These are phyloP conservation scores for Corynespora cassiicola DNA, from an alignment of 2,329 filamentous ascomycete species.

Conservation along the genomic window DNA sequence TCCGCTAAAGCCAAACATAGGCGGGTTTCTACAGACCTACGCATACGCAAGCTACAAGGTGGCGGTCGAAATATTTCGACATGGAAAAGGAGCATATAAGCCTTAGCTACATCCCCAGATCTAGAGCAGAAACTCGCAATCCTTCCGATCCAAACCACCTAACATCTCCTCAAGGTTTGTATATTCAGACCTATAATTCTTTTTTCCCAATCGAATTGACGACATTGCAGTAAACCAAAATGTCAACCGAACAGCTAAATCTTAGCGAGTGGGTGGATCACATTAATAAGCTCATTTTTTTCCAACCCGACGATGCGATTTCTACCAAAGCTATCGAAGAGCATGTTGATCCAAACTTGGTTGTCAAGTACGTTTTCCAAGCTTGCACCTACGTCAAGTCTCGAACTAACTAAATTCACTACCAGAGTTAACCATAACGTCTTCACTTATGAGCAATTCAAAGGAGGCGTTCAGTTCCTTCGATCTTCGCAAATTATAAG, in stretches of 20 bases:
- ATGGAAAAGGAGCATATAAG: too few species aligned
- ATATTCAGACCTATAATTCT: too few species aligned
- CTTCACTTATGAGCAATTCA: slow-evolving; percentile 13
- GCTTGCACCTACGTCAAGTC: neutral
- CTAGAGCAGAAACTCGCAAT: too few species aligned
- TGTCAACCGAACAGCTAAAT: slow-evolving; percentile 11
- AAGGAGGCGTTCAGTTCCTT: neutral
- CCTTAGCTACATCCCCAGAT: too few species aligned
- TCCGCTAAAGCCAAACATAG: too few species aligned
- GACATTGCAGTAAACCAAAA: too few species aligned
- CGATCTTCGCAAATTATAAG: slow-evolving; percentile 1
- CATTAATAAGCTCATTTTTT: slow-evolving; percentile 9
- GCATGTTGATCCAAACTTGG: slow-evolving; percentile 6
- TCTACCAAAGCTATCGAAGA: slow-evolving; percentile 4
- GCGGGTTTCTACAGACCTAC: too few species aligned
- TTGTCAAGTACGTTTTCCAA: slow-evolving; percentile 6
- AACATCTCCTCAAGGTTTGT: too few species aligned
- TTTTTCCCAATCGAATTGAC: too few species aligned
- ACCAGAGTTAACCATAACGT: slow-evolving; percentile 12
- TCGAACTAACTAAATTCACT: neutral
- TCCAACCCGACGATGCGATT: slow-evolving; percentile 5
- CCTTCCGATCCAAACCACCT: too few species aligned
- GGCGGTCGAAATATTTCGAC: too few species aligned
- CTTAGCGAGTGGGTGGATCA: slow-evolving; percentile 11
- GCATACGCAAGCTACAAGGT: too few species aligned